Base-by-base conservation (phyloP, 2,329 filamentous ascomycete genomes). In the Talaromyces sp. region DNA sequence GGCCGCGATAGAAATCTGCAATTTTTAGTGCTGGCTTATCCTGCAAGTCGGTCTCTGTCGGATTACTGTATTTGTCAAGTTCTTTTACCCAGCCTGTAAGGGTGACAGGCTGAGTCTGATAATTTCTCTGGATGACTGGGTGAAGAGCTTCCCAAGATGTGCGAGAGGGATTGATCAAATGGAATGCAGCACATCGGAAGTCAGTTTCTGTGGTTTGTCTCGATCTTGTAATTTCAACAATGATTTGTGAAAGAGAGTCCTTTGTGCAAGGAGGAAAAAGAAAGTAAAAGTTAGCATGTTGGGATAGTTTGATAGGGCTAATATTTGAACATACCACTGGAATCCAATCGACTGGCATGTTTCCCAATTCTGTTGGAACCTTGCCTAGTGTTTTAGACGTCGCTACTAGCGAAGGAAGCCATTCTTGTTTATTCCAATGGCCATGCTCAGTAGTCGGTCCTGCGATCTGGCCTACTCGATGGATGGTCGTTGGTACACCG, bases 381-480 rank as follows among this genome's bases (percentile, higher is more conserved):
- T 29, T 52, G 17, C 27, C 24, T 8, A 52, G 26, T 2, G 49
- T 52, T 19, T 52, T 52, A 26, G 49, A 52, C 4, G 49, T 52
- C 17, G 49, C 49, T 27, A 29, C 26, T 27, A 52, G 49, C 7
- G 49, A 52, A 29, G 49, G 49, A 29, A 52, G 49, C 49, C 49
- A 52, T 29, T 52, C 49, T 29, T 52, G 49, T 52, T 52, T 52
- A 63, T 83, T 85, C 85, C 85, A 87, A 21, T 68, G 66, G 0
- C 83, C 84, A 6, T 67, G 66, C n/a, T 70, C 69, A 54, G 55
- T 70, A 13, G 58, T 67, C 46, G 68, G 63, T 0, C 74, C 74
- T 11, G 66, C 70, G 31, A 77, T 68, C 53, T 76, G 75, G 5
- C 75, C 74, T 2, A 75, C 68, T 0, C 74, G 71, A 29, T 66